phyloP scores from a whole-genome alignment of 139 green algal genomes.

The Bryopsis sp. region DNA sequence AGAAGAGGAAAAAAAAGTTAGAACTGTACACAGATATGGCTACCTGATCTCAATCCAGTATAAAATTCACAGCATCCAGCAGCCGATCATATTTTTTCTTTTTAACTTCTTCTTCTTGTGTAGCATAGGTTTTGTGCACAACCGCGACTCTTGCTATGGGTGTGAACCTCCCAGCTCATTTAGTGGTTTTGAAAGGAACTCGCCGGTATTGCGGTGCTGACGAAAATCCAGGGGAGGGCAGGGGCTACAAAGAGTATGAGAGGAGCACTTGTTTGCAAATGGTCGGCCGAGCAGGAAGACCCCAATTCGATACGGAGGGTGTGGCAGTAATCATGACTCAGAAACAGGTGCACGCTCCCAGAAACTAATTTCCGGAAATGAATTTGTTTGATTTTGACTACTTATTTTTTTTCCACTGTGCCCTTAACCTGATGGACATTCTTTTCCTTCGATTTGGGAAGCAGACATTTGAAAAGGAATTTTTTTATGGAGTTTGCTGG shows the following conservation, averaged over 20 bases:
- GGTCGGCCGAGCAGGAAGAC: slow-evolving; percentile 74
- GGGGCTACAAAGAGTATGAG: slow-evolving; percentile 84
- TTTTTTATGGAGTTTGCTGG: not conserved
- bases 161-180: slow-evolving; percentile 88
- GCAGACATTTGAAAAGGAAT: no score
- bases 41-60: no score
- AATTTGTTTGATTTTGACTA: not conserved
- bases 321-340: slow-evolving; percentile 91
- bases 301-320: slow-evolving; percentile 87
- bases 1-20: no score
- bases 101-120: no score
- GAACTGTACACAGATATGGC: no score
- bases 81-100: no score
- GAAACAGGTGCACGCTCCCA: slow-evolving; percentile 25
- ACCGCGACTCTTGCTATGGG: slow-evolving; percentile 84
- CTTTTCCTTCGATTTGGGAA: no score
- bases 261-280: slow-evolving; percentile 67
- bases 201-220: slow-evolving; percentile 25
- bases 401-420: no score
- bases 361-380: not conserved
- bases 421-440: no score
- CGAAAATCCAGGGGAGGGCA: slow-evolving; percentile 12
- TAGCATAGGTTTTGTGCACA: slow-evolving; percentile 65
- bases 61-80: no score
- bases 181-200: slow-evolving; percentile 73